These are phyloP conservation scores for Patellifolia procumbens DNA, from an alignment of 179 eudicot genomes.

Conservation along the genomic window DNA sequence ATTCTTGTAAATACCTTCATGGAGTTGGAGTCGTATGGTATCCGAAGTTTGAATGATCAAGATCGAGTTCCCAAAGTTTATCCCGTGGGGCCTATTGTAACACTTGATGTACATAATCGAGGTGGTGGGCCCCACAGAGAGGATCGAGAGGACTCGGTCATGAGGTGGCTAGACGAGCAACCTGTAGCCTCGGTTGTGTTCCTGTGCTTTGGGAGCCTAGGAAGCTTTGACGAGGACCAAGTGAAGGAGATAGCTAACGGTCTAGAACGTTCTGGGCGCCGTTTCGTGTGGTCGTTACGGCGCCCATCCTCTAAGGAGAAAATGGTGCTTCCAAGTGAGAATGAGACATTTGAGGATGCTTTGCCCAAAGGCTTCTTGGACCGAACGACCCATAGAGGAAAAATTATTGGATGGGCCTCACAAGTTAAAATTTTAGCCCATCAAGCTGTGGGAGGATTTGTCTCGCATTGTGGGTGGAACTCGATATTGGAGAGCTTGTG, in stretches of 20 bases:
- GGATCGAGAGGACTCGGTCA: slow-evolving; percentile 21
- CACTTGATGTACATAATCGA: slow-evolving; percentile 12
- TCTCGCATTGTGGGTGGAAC: slow-evolving; percentile 40
- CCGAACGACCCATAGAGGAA: slow-evolving; percentile 7
- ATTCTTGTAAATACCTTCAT: slow-evolving; percentile 56
- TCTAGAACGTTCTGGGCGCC: slow-evolving; percentile 19
- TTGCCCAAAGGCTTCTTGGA: slow-evolving; percentile 32
- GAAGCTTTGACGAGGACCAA: slow-evolving; percentile 27
- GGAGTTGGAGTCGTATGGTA: slow-evolving; percentile 40
- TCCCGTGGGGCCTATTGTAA: slow-evolving; percentile 55
- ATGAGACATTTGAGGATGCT: neutral
- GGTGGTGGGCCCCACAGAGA: slow-evolving; percentile 5
- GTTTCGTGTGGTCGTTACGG: slow-evolving; percentile 37
- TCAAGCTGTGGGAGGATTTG: slow-evolving; percentile 25
- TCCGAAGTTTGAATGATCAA: slow-evolving; percentile 17
- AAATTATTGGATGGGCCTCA: slow-evolving; percentile 32
- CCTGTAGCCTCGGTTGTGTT: slow-evolving; percentile 33
- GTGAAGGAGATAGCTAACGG: slow-evolving; percentile 39
- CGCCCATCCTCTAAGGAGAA: slow-evolving; percentile 9
- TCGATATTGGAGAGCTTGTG: slow-evolving; percentile 36
- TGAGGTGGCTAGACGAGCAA: slow-evolving; percentile 33
- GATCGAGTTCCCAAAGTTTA: slow-evolving; percentile 20
- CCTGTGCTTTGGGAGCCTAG: slow-evolving; percentile 40
- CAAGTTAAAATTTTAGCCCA: slow-evolving; percentile 21
- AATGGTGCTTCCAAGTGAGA: neutral